Base-by-base conservation (phyloP, 2,329 filamentous ascomycete genomes). In the Coccinonectria pachysandricola region DNA sequence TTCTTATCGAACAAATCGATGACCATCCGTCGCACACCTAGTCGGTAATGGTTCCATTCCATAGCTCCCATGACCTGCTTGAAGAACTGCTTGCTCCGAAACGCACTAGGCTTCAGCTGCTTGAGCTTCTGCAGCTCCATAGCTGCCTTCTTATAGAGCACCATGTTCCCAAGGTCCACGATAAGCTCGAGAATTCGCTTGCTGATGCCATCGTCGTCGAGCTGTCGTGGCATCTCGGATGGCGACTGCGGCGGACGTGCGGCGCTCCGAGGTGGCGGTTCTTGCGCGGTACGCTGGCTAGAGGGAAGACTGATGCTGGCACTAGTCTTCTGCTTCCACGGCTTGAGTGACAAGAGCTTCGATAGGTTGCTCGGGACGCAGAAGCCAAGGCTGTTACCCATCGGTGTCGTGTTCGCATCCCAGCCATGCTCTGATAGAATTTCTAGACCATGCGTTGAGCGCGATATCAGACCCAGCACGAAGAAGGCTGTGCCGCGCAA, bases 401-500 rank as follows among this genome's bases (percentile, higher is more conserved):
- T 71, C 14, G 77, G 71, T 32, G 86, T 88, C 11, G 85, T 80
- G 33, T 86, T 88, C 7, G 86, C 83, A 45, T 94, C 87, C 92
- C 92, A 98, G 8, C 87, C 87, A 47, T 82, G 68, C 46, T 93
- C 84, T 1, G 80, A 78, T 9, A 98, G 60, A 32, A 96, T 94
- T 52, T 94, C 85, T 14, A 96, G 71, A 1, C 91, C 91, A 46
- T 95, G 88, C 7, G 86, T 68, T 26, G 88, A 96, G 28, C 91
- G 71, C 2, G 87, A 95, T 29, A 98, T 88, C 31, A 98, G 62
- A 0, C 91, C 91, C 0, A 98, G 61, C 1, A 95, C 91, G 46
- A 95, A 98, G 55, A 96, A 96, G 1, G 91, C 91, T 1, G 92
- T 98, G 19, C 92, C 91, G 22, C 92, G 73, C 44, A 98, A 67